phyloP scores from a whole-genome alignment of 2,329 filamentous ascomycete species.

The Beauveria asiatica region DNA sequence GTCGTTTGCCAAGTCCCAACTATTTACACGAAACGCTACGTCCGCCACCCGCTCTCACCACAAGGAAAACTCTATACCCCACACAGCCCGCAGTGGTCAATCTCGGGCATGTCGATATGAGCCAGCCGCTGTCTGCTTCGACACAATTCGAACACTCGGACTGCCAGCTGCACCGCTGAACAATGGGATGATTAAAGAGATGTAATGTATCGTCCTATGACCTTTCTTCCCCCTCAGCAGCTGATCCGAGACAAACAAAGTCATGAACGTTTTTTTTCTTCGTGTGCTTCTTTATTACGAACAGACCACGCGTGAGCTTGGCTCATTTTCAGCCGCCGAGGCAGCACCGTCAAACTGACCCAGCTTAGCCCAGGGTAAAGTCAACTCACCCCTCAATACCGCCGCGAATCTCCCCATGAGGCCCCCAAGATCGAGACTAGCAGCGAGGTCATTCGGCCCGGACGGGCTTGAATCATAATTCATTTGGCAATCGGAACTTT shows the following conservation, averaged over 20 bases:
- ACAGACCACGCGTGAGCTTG: not conserved
- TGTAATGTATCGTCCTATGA: not conserved
- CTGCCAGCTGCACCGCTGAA: not conserved
- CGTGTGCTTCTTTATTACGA: not conserved
- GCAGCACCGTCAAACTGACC: not conserved
- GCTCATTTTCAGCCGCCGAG: not conserved
- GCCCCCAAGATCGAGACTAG: slow-evolving; percentile 5
- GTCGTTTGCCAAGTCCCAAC: not conserved
- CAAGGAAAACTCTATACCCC: not conserved
- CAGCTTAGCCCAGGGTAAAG: not conserved
- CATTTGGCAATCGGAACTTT: too few relatives aligned
- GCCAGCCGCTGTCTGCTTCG: not conserved
- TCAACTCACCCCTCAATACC: slow-evolving; percentile 3
- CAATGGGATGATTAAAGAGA: not conserved
- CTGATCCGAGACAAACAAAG: not conserved
- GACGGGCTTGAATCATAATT: not conserved
- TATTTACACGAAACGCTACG: not conserved
- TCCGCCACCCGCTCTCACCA: not conserved
- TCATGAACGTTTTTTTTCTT: not conserved
- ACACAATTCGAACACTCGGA: too few relatives aligned
- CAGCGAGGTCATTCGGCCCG: not conserved
- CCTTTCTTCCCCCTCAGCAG: not conserved
- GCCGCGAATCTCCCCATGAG: slow-evolving; percentile 8
- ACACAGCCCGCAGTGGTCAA: not conserved
- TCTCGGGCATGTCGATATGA: not conserved